These are phyloP conservation scores for Xanthoceras sorbifolium DNA, from an alignment of 345 rosid species.

Conservation along the genomic window DNA sequence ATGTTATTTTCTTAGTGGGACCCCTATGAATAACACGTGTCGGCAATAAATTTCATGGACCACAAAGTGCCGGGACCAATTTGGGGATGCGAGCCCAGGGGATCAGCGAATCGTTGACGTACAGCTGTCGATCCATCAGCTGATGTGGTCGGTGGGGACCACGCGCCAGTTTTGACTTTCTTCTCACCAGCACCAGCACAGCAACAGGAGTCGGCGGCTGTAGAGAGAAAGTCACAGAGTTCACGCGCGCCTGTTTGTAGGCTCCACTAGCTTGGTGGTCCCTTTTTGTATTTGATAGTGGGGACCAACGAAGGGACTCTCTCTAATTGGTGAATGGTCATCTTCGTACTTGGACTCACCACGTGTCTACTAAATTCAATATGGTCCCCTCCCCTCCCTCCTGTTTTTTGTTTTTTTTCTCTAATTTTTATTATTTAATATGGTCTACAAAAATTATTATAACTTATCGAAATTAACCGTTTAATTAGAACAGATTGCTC, in stretches of 20 bases:
- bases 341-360: background rate
- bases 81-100: background rate
- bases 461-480: no score
- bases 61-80: background rate
- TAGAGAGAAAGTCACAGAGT: background rate
- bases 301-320: background rate
- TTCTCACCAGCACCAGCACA: background rate
- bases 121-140: background rate
- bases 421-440: no score
- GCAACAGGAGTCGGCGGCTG: slow-evolving; percentile 15
- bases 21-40: background rate
- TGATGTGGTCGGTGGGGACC: background rate
- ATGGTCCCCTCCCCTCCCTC: background rate
- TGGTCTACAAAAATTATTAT: no score
- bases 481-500: no score
- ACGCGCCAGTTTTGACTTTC: background rate
- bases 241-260: slow-evolving; percentile 15
- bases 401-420: background rate
- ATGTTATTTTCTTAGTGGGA: background rate
- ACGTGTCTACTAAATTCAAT: background rate
- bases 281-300: background rate
- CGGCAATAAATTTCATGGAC: slow-evolving; percentile 8
- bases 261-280: background rate
- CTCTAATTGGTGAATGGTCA: background rate
- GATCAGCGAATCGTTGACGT: background rate